These are phyloP conservation scores for Colletotrichum horii DNA, from an alignment of 2,329 filamentous ascomycete species.

Conservation along the genomic window DNA sequence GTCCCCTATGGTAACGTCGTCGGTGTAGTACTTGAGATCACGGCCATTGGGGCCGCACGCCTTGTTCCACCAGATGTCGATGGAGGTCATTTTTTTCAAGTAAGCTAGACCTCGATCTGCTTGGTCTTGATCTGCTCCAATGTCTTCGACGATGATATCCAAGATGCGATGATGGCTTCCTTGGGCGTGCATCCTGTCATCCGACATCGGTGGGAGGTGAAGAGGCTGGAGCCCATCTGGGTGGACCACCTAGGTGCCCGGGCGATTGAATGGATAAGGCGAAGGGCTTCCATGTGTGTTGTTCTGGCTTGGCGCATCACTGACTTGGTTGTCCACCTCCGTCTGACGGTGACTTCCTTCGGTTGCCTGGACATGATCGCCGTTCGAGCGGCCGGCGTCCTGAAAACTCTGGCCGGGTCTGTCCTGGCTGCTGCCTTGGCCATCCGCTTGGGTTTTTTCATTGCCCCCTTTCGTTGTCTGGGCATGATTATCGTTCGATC, in stretches of 20 bases:
- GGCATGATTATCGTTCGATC: not conserved
- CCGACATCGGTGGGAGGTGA: not conserved
- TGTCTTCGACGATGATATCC: not conserved
- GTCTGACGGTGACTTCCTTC: not conserved
- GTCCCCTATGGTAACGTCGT: not conserved
- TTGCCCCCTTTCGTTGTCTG: no score
- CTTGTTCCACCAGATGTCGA: not conserved
- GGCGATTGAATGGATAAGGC: not conserved
- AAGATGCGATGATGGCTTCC: not conserved
- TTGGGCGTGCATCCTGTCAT: not conserved
- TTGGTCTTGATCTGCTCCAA: not conserved
- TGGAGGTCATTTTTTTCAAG: not conserved
- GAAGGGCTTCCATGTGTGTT: not conserved
- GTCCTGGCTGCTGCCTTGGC: not conserved
- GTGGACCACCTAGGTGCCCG: not conserved
- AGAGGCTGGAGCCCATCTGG: not conserved
- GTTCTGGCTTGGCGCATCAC: not conserved
- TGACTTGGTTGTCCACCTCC: not conserved
- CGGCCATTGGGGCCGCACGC: not conserved
- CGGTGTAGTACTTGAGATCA: not conserved
- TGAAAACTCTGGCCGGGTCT: not conserved
- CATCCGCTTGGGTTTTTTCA: no score
- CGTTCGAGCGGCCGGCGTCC: not conserved
- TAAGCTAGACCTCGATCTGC: not conserved
- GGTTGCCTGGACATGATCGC: not conserved